Conservation (phyloP, 1,139 yeast species). For the Arxiozyma slooffiae region DNA sequence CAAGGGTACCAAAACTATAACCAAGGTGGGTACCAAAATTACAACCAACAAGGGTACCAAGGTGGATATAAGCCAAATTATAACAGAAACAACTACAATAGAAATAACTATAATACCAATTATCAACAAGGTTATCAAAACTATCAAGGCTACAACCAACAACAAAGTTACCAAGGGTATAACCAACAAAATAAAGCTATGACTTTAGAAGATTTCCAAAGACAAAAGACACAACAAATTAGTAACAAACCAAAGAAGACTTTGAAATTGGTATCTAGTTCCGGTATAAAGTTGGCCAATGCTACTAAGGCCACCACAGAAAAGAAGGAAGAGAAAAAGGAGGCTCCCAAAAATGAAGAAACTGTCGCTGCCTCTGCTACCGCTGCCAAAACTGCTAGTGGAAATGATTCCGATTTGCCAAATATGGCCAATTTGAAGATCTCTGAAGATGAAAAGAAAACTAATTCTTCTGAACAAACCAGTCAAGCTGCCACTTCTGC, state of each 20-base stretch:
- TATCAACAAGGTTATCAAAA: constrained; percentile 23
- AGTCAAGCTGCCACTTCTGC: constrained; percentile 5
- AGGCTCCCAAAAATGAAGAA: constrained; percentile 12
- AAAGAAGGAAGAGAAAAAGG: constrained; percentile 28
- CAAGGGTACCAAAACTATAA: constrained; percentile 14
- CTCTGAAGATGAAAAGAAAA: constrained; percentile 11
- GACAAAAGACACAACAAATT: constrained; percentile 39
- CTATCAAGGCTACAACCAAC: constrained; percentile 18
- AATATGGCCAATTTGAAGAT: constrained; percentile 18
- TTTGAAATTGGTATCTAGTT: constrained; percentile 55
- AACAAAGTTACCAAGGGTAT: constrained; percentile 13
- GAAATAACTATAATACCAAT: constrained; percentile 17
- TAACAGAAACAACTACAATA: background rate
- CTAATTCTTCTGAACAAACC: constrained; percentile 11
- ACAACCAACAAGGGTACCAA: constrained; percentile 7
- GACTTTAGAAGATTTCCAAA: constrained; percentile 82
- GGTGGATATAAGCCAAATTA: constrained; percentile 9
- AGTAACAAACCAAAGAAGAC: constrained; percentile 48
- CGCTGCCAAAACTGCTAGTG: constrained; percentile 6
- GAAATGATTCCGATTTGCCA: constrained; percentile 16
- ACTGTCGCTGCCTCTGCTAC: constrained; percentile 6
- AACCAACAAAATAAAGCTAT: constrained; percentile 45
- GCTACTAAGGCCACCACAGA: constrained; percentile 39
- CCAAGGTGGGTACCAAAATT: constrained; percentile 10
- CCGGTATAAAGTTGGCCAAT: constrained; percentile 60